Conservation (phyloP, 169 alveolate species). For the Plasmodium inui region DNA sequence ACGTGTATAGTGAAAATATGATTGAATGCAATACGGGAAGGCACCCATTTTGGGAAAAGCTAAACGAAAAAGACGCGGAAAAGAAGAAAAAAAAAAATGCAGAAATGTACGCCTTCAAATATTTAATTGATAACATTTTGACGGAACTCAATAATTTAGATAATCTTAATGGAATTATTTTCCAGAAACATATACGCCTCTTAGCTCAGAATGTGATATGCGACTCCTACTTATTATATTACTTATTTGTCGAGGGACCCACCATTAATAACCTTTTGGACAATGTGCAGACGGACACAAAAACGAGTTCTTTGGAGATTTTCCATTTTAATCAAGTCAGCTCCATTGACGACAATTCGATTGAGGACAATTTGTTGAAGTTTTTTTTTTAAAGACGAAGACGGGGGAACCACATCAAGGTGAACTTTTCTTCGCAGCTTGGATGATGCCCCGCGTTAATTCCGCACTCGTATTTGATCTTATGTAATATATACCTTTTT, state of each 20-base stretch:
- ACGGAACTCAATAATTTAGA: constrained; percentile 55
- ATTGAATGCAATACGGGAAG: constrained; percentile 10
- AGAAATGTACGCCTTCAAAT: constrained; percentile 5
- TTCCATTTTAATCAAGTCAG: constrained; percentile 62
- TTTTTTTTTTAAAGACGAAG: constrained; percentile 31
- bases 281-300: constrained; percentile 13
- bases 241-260: constrained; percentile 51
- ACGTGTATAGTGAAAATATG: constrained; percentile 45
- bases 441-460: not conserved
- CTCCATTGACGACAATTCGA: constrained; percentile 20
- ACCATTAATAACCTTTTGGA: constrained; percentile 25
- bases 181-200: constrained; percentile 68
- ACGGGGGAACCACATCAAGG: not conserved
- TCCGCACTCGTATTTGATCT: not conserved
- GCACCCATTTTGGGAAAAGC: constrained; percentile 2
- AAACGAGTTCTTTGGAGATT: constrained; percentile 21
- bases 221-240: constrained; percentile 63
- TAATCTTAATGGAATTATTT: constrained; percentile 60
- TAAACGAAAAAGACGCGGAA: constrained; percentile 1
- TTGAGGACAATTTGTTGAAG: constrained; percentile 52
- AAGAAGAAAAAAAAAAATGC: constrained; percentile 5
- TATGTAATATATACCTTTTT: not conserved
- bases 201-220: constrained; percentile 15
- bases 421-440: not conserved
- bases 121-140: constrained; percentile 50